Conservation (phyloP, 176 grass and related monocot genomes). For the Leersia perrieri region DNA sequence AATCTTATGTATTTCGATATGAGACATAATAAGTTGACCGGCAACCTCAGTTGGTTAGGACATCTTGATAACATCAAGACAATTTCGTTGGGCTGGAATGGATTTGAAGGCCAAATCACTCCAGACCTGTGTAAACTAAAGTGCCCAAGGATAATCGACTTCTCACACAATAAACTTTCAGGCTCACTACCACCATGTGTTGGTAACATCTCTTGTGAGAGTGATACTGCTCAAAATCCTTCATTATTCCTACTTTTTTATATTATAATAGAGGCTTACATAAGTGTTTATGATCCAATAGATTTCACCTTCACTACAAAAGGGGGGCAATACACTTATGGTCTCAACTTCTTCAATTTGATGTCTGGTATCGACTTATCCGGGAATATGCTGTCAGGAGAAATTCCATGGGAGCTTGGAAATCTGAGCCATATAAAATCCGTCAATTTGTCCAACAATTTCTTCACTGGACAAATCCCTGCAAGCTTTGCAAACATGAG, state of each 20-base stretch:
- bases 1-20: background rate
- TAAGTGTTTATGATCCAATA: background rate
- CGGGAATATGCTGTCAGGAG: conserved; percentile 14
- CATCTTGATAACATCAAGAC: background rate
- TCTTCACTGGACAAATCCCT: conserved; percentile 16
- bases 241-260: background rate
- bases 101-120: conserved; percentile 8
- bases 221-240: too few species aligned
- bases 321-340: background rate
- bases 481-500: background rate
- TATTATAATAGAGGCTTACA: background rate
- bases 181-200: conserved; percentile 26
- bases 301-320: conserved; percentile 10
- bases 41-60: background rate
- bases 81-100: background rate
- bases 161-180: conserved; percentile 16
- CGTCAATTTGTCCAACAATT: conserved; percentile 30
- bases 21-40: conserved; percentile 3
- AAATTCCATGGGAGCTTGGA: conserved; percentile 23
- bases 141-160: background rate
- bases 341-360: background rate
- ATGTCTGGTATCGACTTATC: conserved; percentile 29
- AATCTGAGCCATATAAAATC: background rate
- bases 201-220: background rate
- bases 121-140: background rate